phyloP scores from a whole-genome alignment of 257 asterid species.

The Capsicum rhomboideum region DNA sequence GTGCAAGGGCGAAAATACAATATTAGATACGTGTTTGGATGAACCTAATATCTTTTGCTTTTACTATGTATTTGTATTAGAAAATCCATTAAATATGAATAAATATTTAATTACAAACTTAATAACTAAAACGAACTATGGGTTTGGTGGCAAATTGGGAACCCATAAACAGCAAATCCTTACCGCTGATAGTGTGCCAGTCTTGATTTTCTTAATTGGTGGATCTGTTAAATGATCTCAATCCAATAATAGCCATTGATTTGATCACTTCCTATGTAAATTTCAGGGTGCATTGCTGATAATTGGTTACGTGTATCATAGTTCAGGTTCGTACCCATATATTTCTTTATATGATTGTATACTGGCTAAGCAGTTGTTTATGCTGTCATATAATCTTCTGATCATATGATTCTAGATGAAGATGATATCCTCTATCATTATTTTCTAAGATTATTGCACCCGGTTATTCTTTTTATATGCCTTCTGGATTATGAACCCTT shows the following conservation, averaged over 20 bases:
- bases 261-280: not conserved
- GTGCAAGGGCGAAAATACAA: too few species aligned
- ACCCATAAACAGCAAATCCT: too few species aligned
- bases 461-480: not conserved
- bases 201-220: not conserved
- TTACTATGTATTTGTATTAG: too few species aligned
- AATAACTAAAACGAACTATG: too few species aligned
- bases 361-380: not conserved
- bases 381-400: not conserved
- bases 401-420: not conserved
- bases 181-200: too few species aligned
- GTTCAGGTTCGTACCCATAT: constrained; percentile 51
- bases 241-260: not conserved
- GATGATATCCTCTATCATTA: not conserved
- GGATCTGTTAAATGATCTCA: not conserved
- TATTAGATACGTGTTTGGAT: too few species aligned
- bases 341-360: not conserved
- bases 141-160: too few species aligned
- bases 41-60: too few species aligned
- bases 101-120: too few species aligned
- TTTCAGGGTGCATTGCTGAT: constrained; percentile 82
- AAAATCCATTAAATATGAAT: too few species aligned
- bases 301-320: constrained; percentile 62
- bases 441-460: not conserved
- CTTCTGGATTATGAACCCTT: not conserved